Evolutionary conservation across 495 filamentous ascomycete species (phyloP).

Genomic region (Xylaria sp.): DNA sequence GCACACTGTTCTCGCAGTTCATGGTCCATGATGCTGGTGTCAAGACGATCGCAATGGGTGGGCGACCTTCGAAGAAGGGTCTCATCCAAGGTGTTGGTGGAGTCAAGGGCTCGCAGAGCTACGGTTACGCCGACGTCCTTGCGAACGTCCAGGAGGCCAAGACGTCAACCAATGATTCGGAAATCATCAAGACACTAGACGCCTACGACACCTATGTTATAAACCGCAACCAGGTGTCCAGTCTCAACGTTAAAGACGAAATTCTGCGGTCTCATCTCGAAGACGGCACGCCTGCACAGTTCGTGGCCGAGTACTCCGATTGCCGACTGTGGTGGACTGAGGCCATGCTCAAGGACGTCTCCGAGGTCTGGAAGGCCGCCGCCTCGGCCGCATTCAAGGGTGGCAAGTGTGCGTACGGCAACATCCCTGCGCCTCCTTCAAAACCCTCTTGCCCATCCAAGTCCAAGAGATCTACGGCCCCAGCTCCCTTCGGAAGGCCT

Average conservation of each 20-base stretch:
- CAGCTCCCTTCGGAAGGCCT: slow-evolving; percentile 34
- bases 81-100: slow-evolving; percentile 70
- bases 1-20: slow-evolving; percentile 64
- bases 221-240: slow-evolving; percentile 37
- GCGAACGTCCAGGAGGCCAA: slow-evolving; percentile 46
- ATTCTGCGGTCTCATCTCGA: slow-evolving; percentile 44
- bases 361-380: slow-evolving; percentile 57
- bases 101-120: slow-evolving; percentile 59
- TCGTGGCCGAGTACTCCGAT: slow-evolving; percentile 60
- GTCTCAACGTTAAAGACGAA: slow-evolving; percentile 52
- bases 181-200: slow-evolving; percentile 53
- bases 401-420: slow-evolving; percentile 43
- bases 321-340: slow-evolving; percentile 63
- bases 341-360: slow-evolving; percentile 54
- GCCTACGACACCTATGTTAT: slow-evolving; percentile 55
- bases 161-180: slow-evolving; percentile 40
- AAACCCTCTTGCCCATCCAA: slow-evolving; percentile 29
- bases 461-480: slow-evolving; percentile 28
- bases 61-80: slow-evolving; percentile 57
- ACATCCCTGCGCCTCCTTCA: slow-evolving; percentile 27
- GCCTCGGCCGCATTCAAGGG: slow-evolving; percentile 47
- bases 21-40: slow-evolving; percentile 63
- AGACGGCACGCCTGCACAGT: slow-evolving; percentile 56
- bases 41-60: slow-evolving; percentile 66
- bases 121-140: slow-evolving; percentile 35